Percentiles rank a stretch among this genome's conserved stretches.
Conservation (phyloP, 1,284 basidiomycete species). For the Melampsora larici-populina region DNA sequence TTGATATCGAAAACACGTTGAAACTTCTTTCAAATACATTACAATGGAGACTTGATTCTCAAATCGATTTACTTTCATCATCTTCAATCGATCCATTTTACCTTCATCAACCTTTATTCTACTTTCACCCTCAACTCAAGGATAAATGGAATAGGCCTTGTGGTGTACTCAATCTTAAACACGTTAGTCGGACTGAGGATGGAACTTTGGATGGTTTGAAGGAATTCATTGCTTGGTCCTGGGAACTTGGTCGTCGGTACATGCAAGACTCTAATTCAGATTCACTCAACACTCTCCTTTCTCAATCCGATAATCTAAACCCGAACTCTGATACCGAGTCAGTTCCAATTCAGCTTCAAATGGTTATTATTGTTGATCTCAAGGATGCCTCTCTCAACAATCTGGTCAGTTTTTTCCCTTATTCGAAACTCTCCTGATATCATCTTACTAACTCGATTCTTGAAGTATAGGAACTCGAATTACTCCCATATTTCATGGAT, state of each 20-base stretch:
- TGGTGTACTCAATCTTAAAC: constrained; percentile 49
- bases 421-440: not conserved
- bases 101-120: constrained; percentile 51
- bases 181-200: constrained; percentile 49
- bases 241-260: constrained; percentile 51
- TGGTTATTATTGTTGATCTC: constrained; percentile 38
- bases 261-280: constrained; percentile 40
- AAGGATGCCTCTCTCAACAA: constrained; percentile 38
- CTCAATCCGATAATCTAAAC: not conserved
- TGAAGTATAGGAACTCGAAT: constrained; percentile 52
- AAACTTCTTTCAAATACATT: constrained; percentile 46
- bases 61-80: constrained; percentile 48
- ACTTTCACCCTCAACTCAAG: constrained; percentile 49
- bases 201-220: constrained; percentile 49
- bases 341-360: constrained; percentile 19
- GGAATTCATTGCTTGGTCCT: constrained; percentile 51
- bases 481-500: constrained; percentile 53
- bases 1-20: constrained; percentile 46
- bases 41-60: constrained; percentile 50
- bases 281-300: constrained; percentile 6
- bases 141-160: constrained; percentile 51
- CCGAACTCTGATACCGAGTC: constrained; percentile 1
- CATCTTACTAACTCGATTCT: not conserved
- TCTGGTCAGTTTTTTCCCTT: constrained; percentile 18
- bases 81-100: constrained; percentile 50